phyloP scores from a whole-genome alignment of 2,329 filamentous ascomycete species.

The Paecilomyces dactylethromorphus region DNA sequence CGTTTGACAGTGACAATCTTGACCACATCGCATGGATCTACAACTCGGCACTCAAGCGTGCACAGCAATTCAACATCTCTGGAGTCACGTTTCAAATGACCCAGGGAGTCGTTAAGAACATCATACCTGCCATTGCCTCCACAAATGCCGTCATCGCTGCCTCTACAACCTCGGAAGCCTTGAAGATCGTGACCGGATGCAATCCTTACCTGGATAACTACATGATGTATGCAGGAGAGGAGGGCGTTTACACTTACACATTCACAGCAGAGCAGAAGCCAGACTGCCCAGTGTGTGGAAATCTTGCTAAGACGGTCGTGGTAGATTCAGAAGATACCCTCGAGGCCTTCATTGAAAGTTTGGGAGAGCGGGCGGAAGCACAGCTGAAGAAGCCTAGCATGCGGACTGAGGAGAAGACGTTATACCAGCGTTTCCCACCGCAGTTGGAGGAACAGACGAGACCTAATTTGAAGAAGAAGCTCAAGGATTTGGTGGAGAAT shows the following conservation, averaged over 20 bases:
- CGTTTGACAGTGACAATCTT: constrained; percentile 90
- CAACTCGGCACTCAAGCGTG: constrained; percentile 71
- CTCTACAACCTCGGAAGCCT: constrained; percentile 90
- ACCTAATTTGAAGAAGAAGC: constrained; percentile 70
- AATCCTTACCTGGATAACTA: constrained; percentile 87
- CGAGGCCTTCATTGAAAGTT: constrained; percentile 74
- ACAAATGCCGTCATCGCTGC: constrained; percentile 97
- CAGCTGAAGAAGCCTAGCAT: constrained; percentile 93
- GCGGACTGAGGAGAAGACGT: constrained; percentile 69
- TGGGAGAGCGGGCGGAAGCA: constrained; percentile 76
- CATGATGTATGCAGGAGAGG: constrained; percentile 99
- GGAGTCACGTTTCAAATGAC: constrained; percentile 95
- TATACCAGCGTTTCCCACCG: constrained; percentile 83
- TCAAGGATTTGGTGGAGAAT: constrained; percentile 68
- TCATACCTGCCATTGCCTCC: constrained; percentile 95
- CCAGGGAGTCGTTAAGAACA: constrained; percentile 97
- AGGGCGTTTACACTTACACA: constrained; percentile 93
- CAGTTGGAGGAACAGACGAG: constrained; percentile 78
- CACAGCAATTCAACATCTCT: constrained; percentile 79
- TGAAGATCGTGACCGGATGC: constrained; percentile 81
- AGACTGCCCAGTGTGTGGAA: constrained; percentile 91
- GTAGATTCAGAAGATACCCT: constrained; percentile 68
- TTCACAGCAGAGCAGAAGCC: constrained; percentile 91
- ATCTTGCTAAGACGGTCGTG: constrained; percentile 66
- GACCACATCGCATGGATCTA: constrained; percentile 98